Conservation (phyloP, 805 yeast genomes). For the Naumovozyma baii region DNA sequence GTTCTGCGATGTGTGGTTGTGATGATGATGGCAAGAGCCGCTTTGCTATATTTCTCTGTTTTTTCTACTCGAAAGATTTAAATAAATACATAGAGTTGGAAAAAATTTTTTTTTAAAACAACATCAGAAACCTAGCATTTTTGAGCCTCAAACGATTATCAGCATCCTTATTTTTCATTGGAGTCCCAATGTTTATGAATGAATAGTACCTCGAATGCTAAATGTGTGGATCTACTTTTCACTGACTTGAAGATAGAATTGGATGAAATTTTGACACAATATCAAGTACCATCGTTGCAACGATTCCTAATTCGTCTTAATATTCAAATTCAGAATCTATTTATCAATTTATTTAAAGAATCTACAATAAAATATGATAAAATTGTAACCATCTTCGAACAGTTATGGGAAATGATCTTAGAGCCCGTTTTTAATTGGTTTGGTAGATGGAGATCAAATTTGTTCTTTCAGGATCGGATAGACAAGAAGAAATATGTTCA, state of each 20-base stretch:
- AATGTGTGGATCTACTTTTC: background rate
- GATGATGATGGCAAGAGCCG: too few species aligned
- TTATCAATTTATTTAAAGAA: background rate
- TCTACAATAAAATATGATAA: background rate
- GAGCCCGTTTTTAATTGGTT: slow-evolving; percentile 2
- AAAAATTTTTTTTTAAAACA: too few species aligned
- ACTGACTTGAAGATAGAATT: background rate
- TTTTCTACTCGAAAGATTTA: too few species aligned
- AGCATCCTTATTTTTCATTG: background rate
- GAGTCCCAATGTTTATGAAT: background rate
- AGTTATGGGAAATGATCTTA: slow-evolving; percentile 1
- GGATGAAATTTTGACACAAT: background rate
- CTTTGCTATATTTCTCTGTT: too few species aligned
- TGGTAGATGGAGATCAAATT: background rate
- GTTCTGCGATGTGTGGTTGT: too few species aligned
- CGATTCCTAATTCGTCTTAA: background rate
- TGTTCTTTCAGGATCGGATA: background rate
- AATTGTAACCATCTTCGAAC: background rate
- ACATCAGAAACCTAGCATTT: too few species aligned
- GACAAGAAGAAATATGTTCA: slow-evolving; percentile 37
- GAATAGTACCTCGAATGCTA: background rate
- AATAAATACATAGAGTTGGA: too few species aligned
- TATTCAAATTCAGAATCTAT: background rate
- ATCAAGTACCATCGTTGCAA: background rate
- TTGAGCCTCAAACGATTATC: background rate